These are phyloP conservation scores for Rhizopogon rudus DNA, from an alignment of 768 basidiomycete species.

Conservation along the genomic window DNA sequence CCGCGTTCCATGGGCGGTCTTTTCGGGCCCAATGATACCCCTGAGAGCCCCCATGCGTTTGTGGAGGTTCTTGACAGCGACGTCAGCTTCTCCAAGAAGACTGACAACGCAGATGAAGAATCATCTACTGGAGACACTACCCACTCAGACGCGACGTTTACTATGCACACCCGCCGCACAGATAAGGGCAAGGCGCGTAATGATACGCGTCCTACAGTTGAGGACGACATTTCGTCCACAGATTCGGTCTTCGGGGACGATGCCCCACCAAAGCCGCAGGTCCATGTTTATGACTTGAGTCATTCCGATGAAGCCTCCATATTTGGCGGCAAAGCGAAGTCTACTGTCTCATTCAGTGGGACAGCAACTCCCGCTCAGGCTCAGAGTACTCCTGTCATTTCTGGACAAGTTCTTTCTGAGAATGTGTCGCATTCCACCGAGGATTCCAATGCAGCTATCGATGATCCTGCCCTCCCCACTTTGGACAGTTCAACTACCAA, in stretches of 20 bases:
- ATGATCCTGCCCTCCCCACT: constrained; percentile 50
- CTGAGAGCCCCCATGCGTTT: constrained; percentile 55
- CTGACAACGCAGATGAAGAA: constrained; percentile 23
- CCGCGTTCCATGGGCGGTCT: constrained; percentile 37
- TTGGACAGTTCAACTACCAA: constrained; percentile 28
- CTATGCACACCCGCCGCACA: constrained; percentile 25
- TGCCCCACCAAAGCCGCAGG: constrained; percentile 48
- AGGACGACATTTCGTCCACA: constrained; percentile 34
- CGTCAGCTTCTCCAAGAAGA: constrained; percentile 25
- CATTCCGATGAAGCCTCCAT: constrained; percentile 15
- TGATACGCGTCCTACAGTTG: constrained; percentile 15
- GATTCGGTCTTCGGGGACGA: constrained; percentile 38
- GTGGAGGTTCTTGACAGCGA: constrained; percentile 52
- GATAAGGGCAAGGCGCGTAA: constrained; percentile 41
- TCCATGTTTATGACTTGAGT: constrained; percentile 51
- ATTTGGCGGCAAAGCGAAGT: constrained; percentile 15
- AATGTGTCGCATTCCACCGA: constrained; percentile 4
- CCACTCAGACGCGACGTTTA: constrained; percentile 19
- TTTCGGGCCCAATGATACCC: constrained; percentile 27
- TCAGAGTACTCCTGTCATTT: constrained; percentile 36
- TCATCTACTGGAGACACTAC: constrained; percentile 29
- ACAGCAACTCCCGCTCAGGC: constrained; percentile 28
- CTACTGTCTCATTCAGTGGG: constrained; percentile 14
- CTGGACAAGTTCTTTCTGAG: constrained; percentile 16
- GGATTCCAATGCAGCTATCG: constrained; percentile 13